Percentiles rank a stretch among this genome's conserved stretches.
phyloP scores from a whole-genome alignment of 129 eudicot species.

The Arctium minus region DNA sequence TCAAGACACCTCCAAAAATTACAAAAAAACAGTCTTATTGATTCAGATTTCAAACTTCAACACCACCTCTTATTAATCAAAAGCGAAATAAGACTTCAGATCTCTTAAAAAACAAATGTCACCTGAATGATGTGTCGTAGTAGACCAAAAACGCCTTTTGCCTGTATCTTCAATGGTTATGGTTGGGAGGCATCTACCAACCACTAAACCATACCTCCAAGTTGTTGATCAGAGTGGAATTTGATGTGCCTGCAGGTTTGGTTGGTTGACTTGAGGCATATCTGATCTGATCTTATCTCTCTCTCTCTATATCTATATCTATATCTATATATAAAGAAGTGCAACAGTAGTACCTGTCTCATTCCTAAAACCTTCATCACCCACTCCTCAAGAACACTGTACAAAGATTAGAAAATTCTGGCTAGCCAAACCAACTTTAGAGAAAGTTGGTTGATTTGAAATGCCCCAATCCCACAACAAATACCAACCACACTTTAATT shows the following conservation, averaged over 20 bases:
- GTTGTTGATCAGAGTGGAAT: background rate
- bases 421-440: slow-evolving; percentile 14
- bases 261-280: background rate
- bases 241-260: background rate
- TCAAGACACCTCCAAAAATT: too few species aligned
- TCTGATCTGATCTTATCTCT: too few species aligned
- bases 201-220: background rate
- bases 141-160: too few species aligned
- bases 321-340: background rate
- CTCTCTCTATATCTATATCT: background rate
- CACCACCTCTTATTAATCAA: too few species aligned
- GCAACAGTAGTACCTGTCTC: background rate
- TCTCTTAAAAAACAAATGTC: too few species aligned
- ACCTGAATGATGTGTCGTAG: too few species aligned
- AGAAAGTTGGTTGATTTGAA: slow-evolving; percentile 16
- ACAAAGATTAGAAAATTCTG: background rate
- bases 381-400: background rate
- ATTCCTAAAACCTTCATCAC: background rate
- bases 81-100: too few species aligned
- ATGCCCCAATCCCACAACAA: background rate
- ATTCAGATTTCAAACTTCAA: too few species aligned
- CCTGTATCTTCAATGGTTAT: background rate
- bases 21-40: too few species aligned
- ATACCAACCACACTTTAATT: background rate
- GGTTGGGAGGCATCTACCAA: background rate